Evolutionary conservation across 192 early-diverging fungal species (phyloP), one percentile per base, ranked within the genome.

Genomic region (Coemansia umbellata): DNA sequence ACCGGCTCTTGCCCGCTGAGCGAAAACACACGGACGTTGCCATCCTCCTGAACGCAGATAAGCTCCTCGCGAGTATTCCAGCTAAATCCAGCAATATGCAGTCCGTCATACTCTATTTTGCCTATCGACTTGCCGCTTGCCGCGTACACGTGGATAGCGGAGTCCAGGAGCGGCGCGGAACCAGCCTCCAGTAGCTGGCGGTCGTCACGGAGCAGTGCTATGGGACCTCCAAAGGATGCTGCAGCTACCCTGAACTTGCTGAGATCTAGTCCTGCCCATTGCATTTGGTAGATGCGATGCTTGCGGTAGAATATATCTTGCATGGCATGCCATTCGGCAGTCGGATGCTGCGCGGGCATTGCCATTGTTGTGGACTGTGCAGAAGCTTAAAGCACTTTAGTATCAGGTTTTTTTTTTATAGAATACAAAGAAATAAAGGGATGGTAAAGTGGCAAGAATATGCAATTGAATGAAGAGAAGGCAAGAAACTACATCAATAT

Each of bases 171-270:
- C 24, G 86, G 86, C 31, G 88, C 84, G 5, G 84, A 80, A 31
- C 89, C 82, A 1, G 96, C 74, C 19, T 85, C 71, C 2, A 92
- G 53, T 11, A 97, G 74, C 61, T 92, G 90, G 31, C 81, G 80
- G 64, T 95, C 93, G 54, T 96, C 90, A 23, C 94, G 82, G n/a
- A 96, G 85, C 68, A 96, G 81, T 5, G 97, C 97, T 88, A 78
- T 86, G 5, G 96, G 96, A 8, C 96, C 96, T 23, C 91, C 96
- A 80, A 87, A 93, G 4, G 90, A 87, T 18, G 93, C 88, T 2
- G 82, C 88, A 0, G 93, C 89, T 13, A 93, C 81, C 47, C 89
- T 78, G 63, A 81, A 90, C 51, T 90, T 90, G 8, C 82, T 82
- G 23, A 98, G 71, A 62, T 96, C 90, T 5, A 93, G 74, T n/a